A percentile compares a stretch with the other conserved stretches of the same genome.
Conservation (phyloP, 73 alveolate genomes). For the Diophrys sp. region DNA sequence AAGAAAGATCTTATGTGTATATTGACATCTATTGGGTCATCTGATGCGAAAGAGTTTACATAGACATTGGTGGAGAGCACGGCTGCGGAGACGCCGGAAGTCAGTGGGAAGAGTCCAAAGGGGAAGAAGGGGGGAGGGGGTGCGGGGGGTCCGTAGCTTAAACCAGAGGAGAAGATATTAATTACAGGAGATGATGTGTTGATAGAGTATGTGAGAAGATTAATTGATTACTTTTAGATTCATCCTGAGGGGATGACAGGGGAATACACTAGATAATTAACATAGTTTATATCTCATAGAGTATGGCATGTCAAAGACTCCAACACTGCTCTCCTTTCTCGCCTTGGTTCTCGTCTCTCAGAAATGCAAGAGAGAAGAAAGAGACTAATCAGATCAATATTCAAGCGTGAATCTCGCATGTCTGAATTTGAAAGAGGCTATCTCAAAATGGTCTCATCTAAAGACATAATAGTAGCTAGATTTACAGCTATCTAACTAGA, state of each 20-base stretch:
- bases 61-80: neutral
- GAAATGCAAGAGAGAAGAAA: slow-evolving; percentile 73
- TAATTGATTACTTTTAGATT: slow-evolving; percentile 51
- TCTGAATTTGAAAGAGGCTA: slow-evolving; percentile 49
- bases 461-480: slow-evolving; percentile 48
- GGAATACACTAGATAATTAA: no score
- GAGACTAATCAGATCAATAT: slow-evolving; percentile 37
- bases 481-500: slow-evolving; percentile 65
- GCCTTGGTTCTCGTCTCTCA: slow-evolving; percentile 56
- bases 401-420: no score
- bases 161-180: slow-evolving; percentile 45
- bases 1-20: no score
- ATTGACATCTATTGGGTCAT: neutral
- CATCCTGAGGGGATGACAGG: slow-evolving; percentile 28
- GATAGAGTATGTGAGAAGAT: slow-evolving; percentile 63
- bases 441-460: slow-evolving; percentile 34
- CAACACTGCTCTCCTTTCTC: slow-evolving; percentile 35
- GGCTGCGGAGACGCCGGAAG: neutral
- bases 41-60: neutral
- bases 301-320: slow-evolving; percentile 67
- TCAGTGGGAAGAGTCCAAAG: neutral
- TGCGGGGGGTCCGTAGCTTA: neutral
- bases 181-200: slow-evolving; percentile 79
- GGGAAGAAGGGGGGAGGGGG: neutral
- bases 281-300: slow-evolving; percentile 47